phyloP scores from a whole-genome alignment of 352 stramenopile species.

The Phytophthora hibernalis region DNA sequence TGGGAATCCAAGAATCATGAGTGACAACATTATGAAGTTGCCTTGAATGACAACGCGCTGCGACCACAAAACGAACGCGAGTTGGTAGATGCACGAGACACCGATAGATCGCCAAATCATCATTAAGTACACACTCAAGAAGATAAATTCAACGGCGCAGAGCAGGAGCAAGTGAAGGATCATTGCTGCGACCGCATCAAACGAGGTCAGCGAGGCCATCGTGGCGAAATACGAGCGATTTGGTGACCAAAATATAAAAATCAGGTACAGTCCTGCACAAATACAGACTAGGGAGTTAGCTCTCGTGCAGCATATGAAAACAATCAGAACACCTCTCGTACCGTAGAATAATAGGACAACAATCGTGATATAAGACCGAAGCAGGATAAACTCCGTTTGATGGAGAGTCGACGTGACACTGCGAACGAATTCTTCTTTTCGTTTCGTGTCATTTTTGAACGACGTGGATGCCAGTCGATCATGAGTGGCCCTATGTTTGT shows the following conservation, averaged over 20 bases:
- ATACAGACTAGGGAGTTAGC: background rate
- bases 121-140: conserved; percentile 29
- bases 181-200: conserved; percentile 10
- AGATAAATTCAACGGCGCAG: conserved; percentile 18
- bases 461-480: background rate
- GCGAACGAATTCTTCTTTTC: conserved; percentile 23
- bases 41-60: conserved; percentile 33
- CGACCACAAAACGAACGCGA: conserved; percentile 41
- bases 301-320: background rate
- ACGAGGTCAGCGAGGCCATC: conserved; percentile 25
- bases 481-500: too few species aligned
- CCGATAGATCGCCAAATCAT: conserved; percentile 13
- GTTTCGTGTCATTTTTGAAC: background rate
- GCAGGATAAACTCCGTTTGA: conserved; percentile 38
- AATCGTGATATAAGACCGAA: conserved; percentile 39
- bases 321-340: background rate
- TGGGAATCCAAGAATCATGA: conserved; percentile 39
- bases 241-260: conserved; percentile 27
- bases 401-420: conserved; percentile 19
- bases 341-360: conserved; percentile 35
- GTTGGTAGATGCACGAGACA: conserved; percentile 21
- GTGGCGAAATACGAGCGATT: conserved; percentile 38
- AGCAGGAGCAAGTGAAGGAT: conserved; percentile 22
- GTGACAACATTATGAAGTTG: conserved; percentile 25
- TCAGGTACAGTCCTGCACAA: conserved; percentile 26